Conservation (phyloP, 2,329 filamentous ascomycete species). For the Fusarium mangiferae region DNA sequence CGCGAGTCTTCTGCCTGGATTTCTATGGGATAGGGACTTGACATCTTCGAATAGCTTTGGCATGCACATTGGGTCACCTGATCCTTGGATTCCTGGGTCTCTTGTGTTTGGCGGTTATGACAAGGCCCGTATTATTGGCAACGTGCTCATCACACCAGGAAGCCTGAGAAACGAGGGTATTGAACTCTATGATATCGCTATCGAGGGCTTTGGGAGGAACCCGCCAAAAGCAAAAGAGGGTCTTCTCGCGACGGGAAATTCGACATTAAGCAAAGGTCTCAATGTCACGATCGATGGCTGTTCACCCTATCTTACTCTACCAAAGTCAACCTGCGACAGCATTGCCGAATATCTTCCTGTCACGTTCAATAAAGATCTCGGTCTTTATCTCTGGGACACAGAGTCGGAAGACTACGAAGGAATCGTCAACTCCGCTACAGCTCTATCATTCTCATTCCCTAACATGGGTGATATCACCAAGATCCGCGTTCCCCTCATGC, state of each 20-base stretch:
- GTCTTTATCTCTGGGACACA: conserved; percentile 3
- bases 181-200: not conserved
- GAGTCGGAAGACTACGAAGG: not conserved
- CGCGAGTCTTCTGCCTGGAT: conserved; percentile 2
- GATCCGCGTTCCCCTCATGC: not conserved
- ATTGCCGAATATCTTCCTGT: not conserved
- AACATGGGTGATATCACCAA: no score
- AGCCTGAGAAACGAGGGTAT: not conserved
- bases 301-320: conserved; percentile 2
- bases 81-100: no score
- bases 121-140: not conserved
- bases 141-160: not conserved
- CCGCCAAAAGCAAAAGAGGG: no score
- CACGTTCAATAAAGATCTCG: not conserved
- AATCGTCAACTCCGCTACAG: not conserved
- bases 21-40: not conserved
- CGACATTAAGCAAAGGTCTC: not conserved
- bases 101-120: conserved; percentile 5
- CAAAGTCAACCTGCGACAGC: conserved; percentile 6
- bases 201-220: not conserved
- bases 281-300: conserved; percentile 7
- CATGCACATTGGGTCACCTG: not conserved
- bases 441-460: not conserved
- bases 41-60: not conserved
- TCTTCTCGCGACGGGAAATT: no score